Evolutionary conservation across 2,329 filamentous ascomycete species (phyloP).

Genomic region (Arthrobotrys conoides): DNA sequence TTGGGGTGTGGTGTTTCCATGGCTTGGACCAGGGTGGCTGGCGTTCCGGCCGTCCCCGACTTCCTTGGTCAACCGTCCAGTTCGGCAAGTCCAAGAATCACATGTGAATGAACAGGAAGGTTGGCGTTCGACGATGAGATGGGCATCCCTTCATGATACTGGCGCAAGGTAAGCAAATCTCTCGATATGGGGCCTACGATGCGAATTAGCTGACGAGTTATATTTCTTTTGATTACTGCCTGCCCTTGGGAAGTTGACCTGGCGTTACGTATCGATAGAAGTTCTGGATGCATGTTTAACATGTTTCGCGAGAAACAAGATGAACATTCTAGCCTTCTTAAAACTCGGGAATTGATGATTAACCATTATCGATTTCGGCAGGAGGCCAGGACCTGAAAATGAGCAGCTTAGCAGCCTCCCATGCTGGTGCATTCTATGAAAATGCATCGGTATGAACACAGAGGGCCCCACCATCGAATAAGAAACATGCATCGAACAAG

Average conservation of each 20-base stretch:
- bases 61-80: constrained; percentile 35
- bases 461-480: constrained; percentile 29
- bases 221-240: constrained; percentile 28
- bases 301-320: constrained; percentile 47
- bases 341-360: constrained; percentile 34
- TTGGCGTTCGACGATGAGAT: constrained; percentile 22
- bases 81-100: constrained; percentile 61
- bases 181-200: constrained; percentile 44
- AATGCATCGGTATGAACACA: constrained; percentile 15
- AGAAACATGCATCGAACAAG: constrained; percentile 24
- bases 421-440: not conserved
- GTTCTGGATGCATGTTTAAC: constrained; percentile 48
- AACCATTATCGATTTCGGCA: constrained; percentile 50
- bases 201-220: constrained; percentile 32
- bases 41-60: constrained; percentile 45
- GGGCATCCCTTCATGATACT: constrained; percentile 36
- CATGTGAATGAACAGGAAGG: constrained; percentile 52
- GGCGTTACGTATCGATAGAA: constrained; percentile 59
- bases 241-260: constrained; percentile 15
- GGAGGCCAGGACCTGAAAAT: constrained; percentile 53
- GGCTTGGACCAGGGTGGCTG: constrained; percentile 30
- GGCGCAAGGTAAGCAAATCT: constrained; percentile 37
- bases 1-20: constrained; percentile 42
- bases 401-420: constrained; percentile 36
- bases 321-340: constrained; percentile 36